Evolutionary conservation across 257 asterid species (phyloP), one percentile per base, ranked within the genome.

Genomic region (Dorcoceras hygrometricum): DNA sequence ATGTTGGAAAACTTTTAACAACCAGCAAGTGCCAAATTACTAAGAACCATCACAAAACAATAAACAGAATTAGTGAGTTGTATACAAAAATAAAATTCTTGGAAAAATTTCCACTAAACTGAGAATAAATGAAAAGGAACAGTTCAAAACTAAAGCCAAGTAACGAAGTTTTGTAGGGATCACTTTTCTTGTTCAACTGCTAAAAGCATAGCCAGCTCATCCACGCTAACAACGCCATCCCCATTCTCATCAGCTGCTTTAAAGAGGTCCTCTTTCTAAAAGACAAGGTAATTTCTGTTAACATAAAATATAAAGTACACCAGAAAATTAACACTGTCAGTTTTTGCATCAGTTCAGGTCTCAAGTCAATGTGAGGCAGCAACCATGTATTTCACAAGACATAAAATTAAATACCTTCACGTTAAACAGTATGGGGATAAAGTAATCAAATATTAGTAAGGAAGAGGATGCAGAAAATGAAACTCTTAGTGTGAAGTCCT

Each of bases 141-240:
- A 16, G 20, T 46, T 36, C 26, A 36, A 20, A 36, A 34, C 26
- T n/a, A 22, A 62, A 19, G 22, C 55, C 8, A 9, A 36, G 8
- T 5, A 25, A 62, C 7, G 36, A 19, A 19, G 31, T 59, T 29
- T 59, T n/a, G n/a, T 20, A 39, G 71, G 74, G 69, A 76, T 79
- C 87, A 94, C 99, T 74, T 82, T 82, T 88, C 97, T 77, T 88
- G 95, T 61, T 90, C 95, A 74, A 86, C 76, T 68, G 97, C 90
- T 72, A 94, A 84, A 77, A 94, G 99, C 82, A 78, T 72, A 74
- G 99, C 99, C 87, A 94, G 81, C 80, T 94, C 99, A 80, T 94
- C 99, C 72, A 94, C 75, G 83, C 95, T 81, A 73, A 94, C 99
- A 73, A 77, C 88, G 39, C 93, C 97, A 70, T 94, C 97, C 68